phyloP scores from a whole-genome alignment of 768 basidiomycete genomes.

The Leucocoprinus leucothites region DNA sequence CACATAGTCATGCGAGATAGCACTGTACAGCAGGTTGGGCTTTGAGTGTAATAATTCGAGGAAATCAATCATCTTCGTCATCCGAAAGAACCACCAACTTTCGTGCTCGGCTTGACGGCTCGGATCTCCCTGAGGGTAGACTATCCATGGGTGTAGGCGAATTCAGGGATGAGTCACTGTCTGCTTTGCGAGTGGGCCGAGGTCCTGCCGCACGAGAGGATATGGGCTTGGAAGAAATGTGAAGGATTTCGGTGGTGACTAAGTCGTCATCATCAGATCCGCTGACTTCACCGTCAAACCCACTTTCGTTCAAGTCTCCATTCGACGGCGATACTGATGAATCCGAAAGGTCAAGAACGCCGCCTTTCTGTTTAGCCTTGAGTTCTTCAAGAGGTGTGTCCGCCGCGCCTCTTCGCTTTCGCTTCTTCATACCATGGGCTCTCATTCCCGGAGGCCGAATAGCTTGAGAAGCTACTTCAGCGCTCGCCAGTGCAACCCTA shows the following conservation, averaged over 20 bases:
- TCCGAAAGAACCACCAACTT: constrained; percentile 6
- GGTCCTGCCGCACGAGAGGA: not conserved
- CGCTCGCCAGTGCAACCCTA: constrained; percentile 38
- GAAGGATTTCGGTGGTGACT: not conserved
- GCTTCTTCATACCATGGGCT: constrained; percentile 46
- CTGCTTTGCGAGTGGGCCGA: not conserved
- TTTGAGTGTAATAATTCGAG: not conserved
- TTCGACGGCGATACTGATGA: not conserved
- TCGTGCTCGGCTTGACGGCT: not conserved
- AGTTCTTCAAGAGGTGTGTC: not conserved
- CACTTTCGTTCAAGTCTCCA: not conserved
- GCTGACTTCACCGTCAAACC: not conserved
- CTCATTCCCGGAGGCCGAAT: constrained; percentile 51
- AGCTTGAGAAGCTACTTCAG: constrained; percentile 20
- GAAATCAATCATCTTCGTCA: constrained; percentile 3
- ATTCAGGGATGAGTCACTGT: not conserved
- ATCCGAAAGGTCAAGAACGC: not conserved
- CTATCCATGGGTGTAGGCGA: not conserved
- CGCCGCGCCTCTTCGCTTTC: constrained; percentile 39
- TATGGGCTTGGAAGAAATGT: not conserved
- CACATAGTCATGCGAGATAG: too few relatives aligned
- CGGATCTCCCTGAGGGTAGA: not conserved
- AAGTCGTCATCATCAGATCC: not conserved
- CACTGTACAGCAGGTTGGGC: too few relatives aligned
- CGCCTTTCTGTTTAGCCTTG: not conserved